phyloP scores from a whole-genome alignment of 1,139 yeast species.

The Eremothecium sinecaudum region DNA sequence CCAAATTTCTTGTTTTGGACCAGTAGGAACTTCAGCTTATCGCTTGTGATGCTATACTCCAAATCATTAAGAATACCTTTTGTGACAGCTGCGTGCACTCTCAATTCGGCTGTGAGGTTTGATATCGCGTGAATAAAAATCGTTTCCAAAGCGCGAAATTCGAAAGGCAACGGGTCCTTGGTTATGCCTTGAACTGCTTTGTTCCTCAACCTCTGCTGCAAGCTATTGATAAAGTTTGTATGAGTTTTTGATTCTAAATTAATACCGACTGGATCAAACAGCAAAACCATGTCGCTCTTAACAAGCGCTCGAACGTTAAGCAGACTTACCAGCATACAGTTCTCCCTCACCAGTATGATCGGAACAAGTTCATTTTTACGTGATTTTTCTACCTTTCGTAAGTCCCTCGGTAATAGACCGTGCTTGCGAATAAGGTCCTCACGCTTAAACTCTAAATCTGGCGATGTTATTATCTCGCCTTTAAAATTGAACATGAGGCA shows the following conservation, averaged over 20 bases:
- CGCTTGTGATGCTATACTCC: constrained; percentile 78
- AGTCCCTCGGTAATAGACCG: constrained; percentile 30
- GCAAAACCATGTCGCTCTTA: constrained; percentile 52
- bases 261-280: constrained; percentile 43
- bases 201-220: constrained; percentile 21
- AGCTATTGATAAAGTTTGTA: constrained; percentile 23
- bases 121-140: constrained; percentile 78
- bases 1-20: constrained; percentile 73
- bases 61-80: constrained; percentile 71
- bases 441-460: constrained; percentile 52
- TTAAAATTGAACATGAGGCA: constrained; percentile 54
- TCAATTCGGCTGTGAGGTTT: constrained; percentile 76
- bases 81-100: constrained; percentile 60
- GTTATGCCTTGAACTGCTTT: constrained; percentile 22
- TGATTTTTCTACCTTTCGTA: constrained; percentile 58
- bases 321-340: constrained; percentile 55
- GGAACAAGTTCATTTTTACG: constrained; percentile 45
- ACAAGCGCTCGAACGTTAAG: constrained; percentile 63
- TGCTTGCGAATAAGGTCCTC: constrained; percentile 35
- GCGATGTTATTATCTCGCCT: constrained; percentile 45
- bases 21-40: constrained; percentile 67
- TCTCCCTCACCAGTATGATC: constrained; percentile 51
- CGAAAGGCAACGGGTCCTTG: constrained; percentile 41
- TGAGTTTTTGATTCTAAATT: constrained; percentile 28
- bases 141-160: constrained; percentile 82